Evolutionary conservation across 106 monocot species (phyloP), one percentile per base, ranked within the genome.

Genomic region (Allium sativum): DNA sequence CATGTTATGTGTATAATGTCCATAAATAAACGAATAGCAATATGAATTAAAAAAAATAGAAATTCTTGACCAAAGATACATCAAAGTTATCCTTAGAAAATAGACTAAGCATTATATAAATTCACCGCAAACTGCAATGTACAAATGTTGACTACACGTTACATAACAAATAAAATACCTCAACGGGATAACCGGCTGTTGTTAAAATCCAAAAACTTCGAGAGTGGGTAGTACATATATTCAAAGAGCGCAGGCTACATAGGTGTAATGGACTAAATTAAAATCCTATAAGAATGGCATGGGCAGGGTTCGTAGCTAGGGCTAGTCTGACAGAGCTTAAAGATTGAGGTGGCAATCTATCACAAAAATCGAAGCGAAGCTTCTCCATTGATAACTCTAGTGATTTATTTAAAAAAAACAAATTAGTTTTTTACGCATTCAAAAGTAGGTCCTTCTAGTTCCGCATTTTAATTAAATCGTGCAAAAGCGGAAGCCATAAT

Each of bases 401-500:
- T 58, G 92, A 63, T 70, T 92, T 99, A 68, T 53, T 82, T 63
- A n/a, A n/a, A n/a, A 99, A 68, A 55, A 99, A 72, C 56, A 88
- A 45, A 22, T 72, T 85, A 9, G 88, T 99, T 64, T 99, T 88
- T 0, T 82, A 64, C n/a, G 73, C 87, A 53, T 65, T 88, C 50
- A 98, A 50, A 5, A 92, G 88, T 2, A 50, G 71, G 19, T 70
- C 80, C 60, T 63, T 80, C 85, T 85, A 92, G 57, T 88, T 81
- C 2, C 92, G 78, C 68, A 92, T 60, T 58, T 85, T 82, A 47
- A 92, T 91, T 11, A 80, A 88, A 72, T 92, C 91, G 77, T 85
- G 82, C 60, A 98, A 54, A 72, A 98, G 90, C 45, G 88, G 80
- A 44, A 98, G 74, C 88, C 91, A 98, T 55, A 92, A 92, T 20